Evolutionary conservation across 441 rosid species (phyloP).

Genomic region (Pelargonium fulgidum): DNA sequence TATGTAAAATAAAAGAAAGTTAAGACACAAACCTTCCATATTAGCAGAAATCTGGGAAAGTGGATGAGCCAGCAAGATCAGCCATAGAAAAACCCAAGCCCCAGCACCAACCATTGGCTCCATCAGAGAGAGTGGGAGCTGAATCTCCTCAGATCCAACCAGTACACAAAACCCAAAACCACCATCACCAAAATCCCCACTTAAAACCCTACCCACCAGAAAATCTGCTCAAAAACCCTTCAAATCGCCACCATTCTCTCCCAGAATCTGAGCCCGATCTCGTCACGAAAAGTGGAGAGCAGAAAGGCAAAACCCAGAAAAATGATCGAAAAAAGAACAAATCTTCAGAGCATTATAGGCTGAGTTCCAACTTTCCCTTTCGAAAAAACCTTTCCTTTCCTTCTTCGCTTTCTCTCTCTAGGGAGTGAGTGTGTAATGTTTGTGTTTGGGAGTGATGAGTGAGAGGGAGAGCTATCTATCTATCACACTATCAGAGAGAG

Average conservation of each 20-base stretch:
- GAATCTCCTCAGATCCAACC: constrained; percentile 72
- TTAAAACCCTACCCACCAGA: constrained; percentile 2
- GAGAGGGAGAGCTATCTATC: constrained; percentile 10
- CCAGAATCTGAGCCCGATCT: constrained; percentile 20
- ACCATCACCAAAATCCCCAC: constrained; percentile 21
- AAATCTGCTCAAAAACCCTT: constrained; percentile 20
- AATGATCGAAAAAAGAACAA: constrained; percentile 7
- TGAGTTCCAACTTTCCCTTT: constrained; percentile 17
- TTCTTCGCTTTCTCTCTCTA: constrained; percentile 22
- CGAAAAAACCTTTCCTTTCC: constrained; percentile 26
- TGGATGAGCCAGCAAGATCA: constrained; percentile 45
- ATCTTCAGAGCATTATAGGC: constrained; percentile 9
- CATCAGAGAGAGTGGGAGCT: constrained; percentile 12
- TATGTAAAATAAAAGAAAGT: neutral
- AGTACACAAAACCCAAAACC: constrained; percentile 40
- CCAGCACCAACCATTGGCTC: constrained; percentile 41
- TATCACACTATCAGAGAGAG: neutral
- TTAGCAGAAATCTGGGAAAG: constrained; percentile 53
- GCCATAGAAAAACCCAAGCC: constrained; percentile 29
- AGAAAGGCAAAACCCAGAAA: constrained; percentile 19
- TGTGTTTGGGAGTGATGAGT: constrained; percentile 19
- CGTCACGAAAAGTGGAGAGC: neutral
- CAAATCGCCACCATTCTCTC: constrained; percentile 18
- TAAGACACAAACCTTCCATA: constrained; percentile 49
- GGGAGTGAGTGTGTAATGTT: constrained; percentile 16